Evolutionary conservation across 257 asterid species (phyloP).

Genomic region (Penstemon davidsonii): DNA sequence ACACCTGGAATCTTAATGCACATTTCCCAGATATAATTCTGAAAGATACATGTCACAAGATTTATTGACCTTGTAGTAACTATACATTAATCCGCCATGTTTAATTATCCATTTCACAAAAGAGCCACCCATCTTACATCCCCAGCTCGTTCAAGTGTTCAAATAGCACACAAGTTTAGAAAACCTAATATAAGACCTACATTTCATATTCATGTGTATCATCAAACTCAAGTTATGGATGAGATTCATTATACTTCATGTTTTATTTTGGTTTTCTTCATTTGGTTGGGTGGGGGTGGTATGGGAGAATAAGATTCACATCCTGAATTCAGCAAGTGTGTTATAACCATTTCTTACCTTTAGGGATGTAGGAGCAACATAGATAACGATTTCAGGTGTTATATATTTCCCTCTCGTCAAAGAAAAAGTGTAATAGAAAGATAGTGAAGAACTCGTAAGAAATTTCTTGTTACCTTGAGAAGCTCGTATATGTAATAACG

Average conservation of each 20-base stretch:
- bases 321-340: slow-evolving; percentile 13
- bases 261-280: background rate
- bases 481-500: slow-evolving; percentile 83
- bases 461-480: slow-evolving; percentile 59
- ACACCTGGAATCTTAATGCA: background rate
- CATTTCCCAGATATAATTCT: background rate
- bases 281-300: background rate
- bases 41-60: background rate
- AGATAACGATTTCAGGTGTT: background rate
- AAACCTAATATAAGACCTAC: background rate
- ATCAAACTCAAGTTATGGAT: background rate
- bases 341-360: slow-evolving; percentile 9
- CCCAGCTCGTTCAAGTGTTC: background rate
- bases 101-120: background rate
- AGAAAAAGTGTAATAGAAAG: background rate
- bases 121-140: background rate
- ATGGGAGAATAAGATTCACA: background rate
- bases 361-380: slow-evolving; percentile 7
- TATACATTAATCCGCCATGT: no score
- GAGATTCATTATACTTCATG: background rate
- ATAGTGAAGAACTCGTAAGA: background rate
- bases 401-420: background rate
- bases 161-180: background rate
- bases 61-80: no score
- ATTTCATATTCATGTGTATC: background rate